Evolutionary conservation across 2,329 filamentous ascomycete species (phyloP).

Genomic region (Alternaria sp.): DNA sequence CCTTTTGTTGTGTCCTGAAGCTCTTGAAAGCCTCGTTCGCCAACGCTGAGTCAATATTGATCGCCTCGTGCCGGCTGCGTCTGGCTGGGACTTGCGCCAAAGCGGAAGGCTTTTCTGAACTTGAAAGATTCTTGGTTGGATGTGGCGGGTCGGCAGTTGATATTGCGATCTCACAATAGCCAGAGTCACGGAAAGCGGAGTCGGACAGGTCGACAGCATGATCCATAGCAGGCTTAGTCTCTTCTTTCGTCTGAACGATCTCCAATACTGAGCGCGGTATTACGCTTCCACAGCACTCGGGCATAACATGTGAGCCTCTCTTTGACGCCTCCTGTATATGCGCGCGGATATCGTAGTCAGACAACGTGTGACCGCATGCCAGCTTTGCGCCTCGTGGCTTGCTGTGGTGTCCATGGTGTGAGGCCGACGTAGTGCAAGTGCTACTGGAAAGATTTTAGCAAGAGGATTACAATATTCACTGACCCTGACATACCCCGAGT

Average conservation of each 20-base stretch:
- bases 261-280: slow-evolving; percentile 53
- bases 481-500: slow-evolving; percentile 34
- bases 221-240: slow-evolving; percentile 43
- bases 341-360: slow-evolving; percentile 36
- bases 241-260: slow-evolving; percentile 49
- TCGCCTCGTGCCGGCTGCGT: slow-evolving; percentile 25
- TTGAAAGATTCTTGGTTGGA: slow-evolving; percentile 9
- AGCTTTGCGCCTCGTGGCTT: slow-evolving; percentile 38
- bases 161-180: slow-evolving; percentile 39
- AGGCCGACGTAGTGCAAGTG: slow-evolving; percentile 36
- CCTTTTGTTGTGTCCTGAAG: slow-evolving; percentile 39
- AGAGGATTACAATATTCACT: not conserved
- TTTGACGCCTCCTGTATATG: slow-evolving; percentile 49
- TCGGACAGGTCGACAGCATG: not conserved
- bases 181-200: slow-evolving; percentile 33
- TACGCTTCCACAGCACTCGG: slow-evolving; percentile 53
- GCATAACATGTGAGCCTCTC: slow-evolving; percentile 41
- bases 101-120: slow-evolving; percentile 19
- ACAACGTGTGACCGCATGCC: slow-evolving; percentile 44
- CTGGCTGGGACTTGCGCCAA: slow-evolving; percentile 16
- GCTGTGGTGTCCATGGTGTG: slow-evolving; percentile 35
- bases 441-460: slow-evolving; percentile 31
- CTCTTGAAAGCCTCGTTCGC: slow-evolving; percentile 39
- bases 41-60: slow-evolving; percentile 32
- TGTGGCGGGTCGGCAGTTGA: slow-evolving; percentile 33